Conservation (phyloP, 2,329 filamentous ascomycete genomes). For the Bisporella sp. region DNA sequence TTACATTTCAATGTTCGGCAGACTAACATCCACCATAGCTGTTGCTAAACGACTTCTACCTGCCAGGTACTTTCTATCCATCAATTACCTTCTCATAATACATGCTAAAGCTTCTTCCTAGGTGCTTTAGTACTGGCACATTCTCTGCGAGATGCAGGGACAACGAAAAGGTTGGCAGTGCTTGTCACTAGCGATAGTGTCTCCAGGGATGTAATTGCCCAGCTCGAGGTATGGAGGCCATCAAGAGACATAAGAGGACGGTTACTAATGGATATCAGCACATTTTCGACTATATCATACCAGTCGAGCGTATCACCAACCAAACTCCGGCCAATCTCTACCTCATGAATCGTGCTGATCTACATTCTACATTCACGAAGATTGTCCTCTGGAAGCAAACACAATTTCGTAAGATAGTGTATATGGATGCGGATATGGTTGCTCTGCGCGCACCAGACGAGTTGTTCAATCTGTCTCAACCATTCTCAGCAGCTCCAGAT, state of each 20-base stretch:
- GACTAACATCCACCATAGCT: conserved; percentile 51
- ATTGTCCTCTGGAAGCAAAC: conserved; percentile 88
- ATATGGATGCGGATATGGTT: conserved; percentile 92
- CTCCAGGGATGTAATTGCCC: conserved; percentile 64
- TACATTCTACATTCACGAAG: conserved; percentile 93
- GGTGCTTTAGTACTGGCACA: conserved; percentile 91
- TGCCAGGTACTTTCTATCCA: conserved; percentile 62
- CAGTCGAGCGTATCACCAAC: conserved; percentile 75
- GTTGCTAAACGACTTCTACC: conserved; percentile 83
- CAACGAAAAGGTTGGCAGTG: conserved; percentile 77
- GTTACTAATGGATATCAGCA: conserved; percentile 40
- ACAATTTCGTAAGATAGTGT: conserved; percentile 88
- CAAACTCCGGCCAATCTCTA: conserved; percentile 72
- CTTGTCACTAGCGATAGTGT: conserved; percentile 78
- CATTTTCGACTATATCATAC: conserved; percentile 83
- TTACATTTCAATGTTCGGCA: conserved; percentile 3
- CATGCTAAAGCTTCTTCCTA: conserved; percentile 32
- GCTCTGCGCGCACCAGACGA: conserved; percentile 86
- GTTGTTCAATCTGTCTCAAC: conserved; percentile 62
- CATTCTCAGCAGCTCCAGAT: conserved; percentile 74
- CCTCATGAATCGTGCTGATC: conserved; percentile 85
- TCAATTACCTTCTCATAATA: conserved; percentile 5
- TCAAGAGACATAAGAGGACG: background rate
- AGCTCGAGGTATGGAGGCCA: conserved; percentile 59
- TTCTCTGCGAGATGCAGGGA: conserved; percentile 85